Percentiles rank a stretch among this genome's conserved stretches.
Conservation (phyloP, 441 rosid genomes). For the Arabidopsis hybrid region DNA sequence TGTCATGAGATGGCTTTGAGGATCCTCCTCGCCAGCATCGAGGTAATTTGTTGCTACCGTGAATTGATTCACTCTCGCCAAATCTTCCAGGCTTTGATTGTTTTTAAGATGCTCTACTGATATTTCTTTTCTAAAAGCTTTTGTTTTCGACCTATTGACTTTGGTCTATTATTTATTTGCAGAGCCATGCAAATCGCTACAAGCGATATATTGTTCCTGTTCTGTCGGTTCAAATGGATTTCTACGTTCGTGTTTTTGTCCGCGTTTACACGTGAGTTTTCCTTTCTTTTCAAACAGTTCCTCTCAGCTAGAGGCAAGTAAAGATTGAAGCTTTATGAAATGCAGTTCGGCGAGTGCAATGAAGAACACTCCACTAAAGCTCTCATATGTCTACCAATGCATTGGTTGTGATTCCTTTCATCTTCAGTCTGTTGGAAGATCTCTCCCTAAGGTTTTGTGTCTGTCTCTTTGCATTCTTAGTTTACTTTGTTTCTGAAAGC, state of each 20-base stretch:
- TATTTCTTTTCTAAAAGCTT: neutral
- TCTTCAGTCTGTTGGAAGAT: constrained; percentile 91
- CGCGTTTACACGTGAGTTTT: constrained; percentile 88
- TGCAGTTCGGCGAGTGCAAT: constrained; percentile 97
- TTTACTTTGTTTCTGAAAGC: constrained; percentile 8
- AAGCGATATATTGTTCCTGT: constrained; percentile 97
- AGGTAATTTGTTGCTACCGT: constrained; percentile 57
- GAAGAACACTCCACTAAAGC: constrained; percentile 99
- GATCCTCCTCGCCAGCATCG: constrained; percentile 92
- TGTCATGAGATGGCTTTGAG: constrained; percentile 99
- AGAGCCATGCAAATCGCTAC: constrained; percentile 99
- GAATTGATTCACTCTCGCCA: neutral
- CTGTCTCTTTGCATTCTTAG: constrained; percentile 4
- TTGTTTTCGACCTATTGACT: neutral
- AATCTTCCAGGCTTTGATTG: constrained; percentile 18
- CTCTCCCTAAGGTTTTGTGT: constrained; percentile 73
- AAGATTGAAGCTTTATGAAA: constrained; percentile 28
- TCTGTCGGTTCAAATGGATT: constrained; percentile 92
- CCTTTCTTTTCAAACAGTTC: constrained; percentile 32
- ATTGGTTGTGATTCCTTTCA: constrained; percentile 97
- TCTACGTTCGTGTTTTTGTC: constrained; percentile 95
- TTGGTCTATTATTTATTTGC: constrained; percentile 43
- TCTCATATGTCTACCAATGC: constrained; percentile 96
- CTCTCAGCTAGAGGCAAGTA: constrained; percentile 22
- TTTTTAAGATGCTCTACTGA: constrained; percentile 6